Percentiles rank a stretch among this genome's conserved stretches.
Conservation (phyloP, 1,284 basidiomycete genomes). For the Coniferiporia weirii region DNA sequence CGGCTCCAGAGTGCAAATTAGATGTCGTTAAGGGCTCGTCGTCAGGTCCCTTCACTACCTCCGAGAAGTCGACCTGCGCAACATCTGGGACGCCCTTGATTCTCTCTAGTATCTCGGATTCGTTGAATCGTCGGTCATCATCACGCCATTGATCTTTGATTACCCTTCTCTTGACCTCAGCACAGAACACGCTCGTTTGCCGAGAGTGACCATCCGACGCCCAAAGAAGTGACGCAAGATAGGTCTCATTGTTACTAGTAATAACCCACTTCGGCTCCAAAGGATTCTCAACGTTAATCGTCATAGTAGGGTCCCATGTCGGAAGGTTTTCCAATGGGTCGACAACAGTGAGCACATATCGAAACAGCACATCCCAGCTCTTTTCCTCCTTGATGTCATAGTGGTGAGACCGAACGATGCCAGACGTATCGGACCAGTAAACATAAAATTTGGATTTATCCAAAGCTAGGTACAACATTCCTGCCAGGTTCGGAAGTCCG, state of each 20-base stretch:
- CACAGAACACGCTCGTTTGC: neutral
- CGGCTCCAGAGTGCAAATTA: neutral
- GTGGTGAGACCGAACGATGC: neutral
- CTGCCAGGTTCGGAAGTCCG: neutral
- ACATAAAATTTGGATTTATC: neutral
- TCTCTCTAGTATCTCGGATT: neutral
- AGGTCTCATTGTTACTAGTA: neutral
- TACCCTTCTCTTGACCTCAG: neutral
- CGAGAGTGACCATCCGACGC: neutral
- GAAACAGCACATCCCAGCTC: neutral
- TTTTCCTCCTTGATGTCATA: neutral
- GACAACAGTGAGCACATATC: neutral
- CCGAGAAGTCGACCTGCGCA: neutral
- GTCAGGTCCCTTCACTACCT: neutral
- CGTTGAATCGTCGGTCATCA: neutral
- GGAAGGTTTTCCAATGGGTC: too few species aligned
- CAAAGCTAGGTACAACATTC: neutral
- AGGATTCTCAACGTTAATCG: neutral
- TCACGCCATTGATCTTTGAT: neutral
- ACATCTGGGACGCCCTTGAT: neutral
- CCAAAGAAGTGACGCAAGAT: neutral
- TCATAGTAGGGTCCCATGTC: neutral
- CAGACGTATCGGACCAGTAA: constrained; percentile 1
- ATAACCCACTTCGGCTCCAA: neutral
- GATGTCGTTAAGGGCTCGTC: neutral